A percentile compares a stretch with the other conserved stretches of the same genome.
These are phyloP conservation scores for Chaetomiaceae sp. DNA, from an alignment of 2,329 filamentous ascomycete genomes.

Conservation along the genomic window DNA sequence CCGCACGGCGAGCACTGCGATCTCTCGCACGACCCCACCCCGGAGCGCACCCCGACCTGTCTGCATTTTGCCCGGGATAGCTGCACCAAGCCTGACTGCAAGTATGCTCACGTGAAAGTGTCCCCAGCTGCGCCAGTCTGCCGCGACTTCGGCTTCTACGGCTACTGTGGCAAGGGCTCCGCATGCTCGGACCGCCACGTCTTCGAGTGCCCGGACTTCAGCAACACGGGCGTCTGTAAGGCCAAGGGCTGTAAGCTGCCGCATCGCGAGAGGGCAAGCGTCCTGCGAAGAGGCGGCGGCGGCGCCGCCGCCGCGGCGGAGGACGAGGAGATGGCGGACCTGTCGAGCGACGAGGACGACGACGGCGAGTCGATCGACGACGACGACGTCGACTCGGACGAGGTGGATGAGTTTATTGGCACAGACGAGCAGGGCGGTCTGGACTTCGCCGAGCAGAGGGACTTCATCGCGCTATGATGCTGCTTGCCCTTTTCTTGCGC, in stretches of 20 bases:
- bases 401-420: slow-evolving; percentile 58
- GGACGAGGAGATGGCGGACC: slow-evolving; percentile 56
- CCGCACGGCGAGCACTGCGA: slow-evolving; percentile 73
- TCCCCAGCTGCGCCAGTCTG: slow-evolving; percentile 75
- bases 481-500: slow-evolving; percentile 16
- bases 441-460: slow-evolving; percentile 52
- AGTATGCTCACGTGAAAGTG: slow-evolving; percentile 78
- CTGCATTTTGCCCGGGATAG: slow-evolving; percentile 84
- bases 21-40: slow-evolving; percentile 78
- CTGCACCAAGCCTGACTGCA: slow-evolving; percentile 80
- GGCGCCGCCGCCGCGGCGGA: slow-evolving; percentile 40
- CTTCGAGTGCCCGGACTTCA: slow-evolving; percentile 90
- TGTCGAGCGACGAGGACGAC: slow-evolving; percentile 72
- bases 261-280: slow-evolving; percentile 81
- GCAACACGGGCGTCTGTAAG: slow-evolving; percentile 80
- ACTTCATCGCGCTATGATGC: slow-evolving; percentile 49
- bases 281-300: slow-evolving; percentile 60
- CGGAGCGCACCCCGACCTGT: slow-evolving; percentile 81
- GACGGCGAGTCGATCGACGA: slow-evolving; percentile 59
- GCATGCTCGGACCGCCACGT: slow-evolving; percentile 78
- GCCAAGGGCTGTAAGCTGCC: slow-evolving; percentile 75
- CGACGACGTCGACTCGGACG: slow-evolving; percentile 75
- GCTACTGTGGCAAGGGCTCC: slow-evolving; percentile 80
- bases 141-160: slow-evolving; percentile 73
- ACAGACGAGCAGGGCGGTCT: slow-evolving; percentile 48